These are phyloP conservation scores for Mucor plumbeus DNA, from an alignment of 371 early-diverging fungal genomes.

Conservation along the genomic window DNA sequence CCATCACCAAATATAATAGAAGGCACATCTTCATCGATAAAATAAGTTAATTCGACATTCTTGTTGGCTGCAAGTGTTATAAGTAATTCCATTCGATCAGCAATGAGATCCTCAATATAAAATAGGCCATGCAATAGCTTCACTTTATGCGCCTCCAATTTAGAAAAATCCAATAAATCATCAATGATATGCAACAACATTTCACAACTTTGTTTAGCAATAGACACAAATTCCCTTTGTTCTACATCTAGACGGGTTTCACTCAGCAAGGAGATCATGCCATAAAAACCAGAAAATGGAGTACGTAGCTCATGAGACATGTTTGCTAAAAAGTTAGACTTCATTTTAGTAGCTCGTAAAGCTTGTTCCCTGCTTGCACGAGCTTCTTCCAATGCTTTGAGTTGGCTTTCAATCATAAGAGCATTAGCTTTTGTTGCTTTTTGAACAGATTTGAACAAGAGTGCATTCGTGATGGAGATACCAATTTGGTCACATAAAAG, in stretches of 20 bases:
- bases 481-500: constrained; percentile 66
- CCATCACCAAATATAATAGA: constrained; percentile 55
- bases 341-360: constrained; percentile 46
- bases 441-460: constrained; percentile 57
- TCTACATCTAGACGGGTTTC: constrained; percentile 59
- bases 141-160: constrained; percentile 67
- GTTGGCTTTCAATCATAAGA: constrained; percentile 46
- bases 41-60: constrained; percentile 55
- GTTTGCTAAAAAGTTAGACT: constrained; percentile 64
- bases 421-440: constrained; percentile 46
- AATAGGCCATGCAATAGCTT: constrained; percentile 57
- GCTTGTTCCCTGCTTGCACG: constrained; percentile 50
- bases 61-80: constrained; percentile 59
- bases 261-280: constrained; percentile 61
- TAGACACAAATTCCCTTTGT: constrained; percentile 65
- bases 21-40: constrained; percentile 47
- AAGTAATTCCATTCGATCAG: constrained; percentile 59
- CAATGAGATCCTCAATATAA: constrained; percentile 60
- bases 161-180: constrained; percentile 67
- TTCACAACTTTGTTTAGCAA: constrained; percentile 65
- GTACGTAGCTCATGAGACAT: constrained; percentile 62
- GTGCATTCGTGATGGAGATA: constrained; percentile 65
- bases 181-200: constrained; percentile 67
- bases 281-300: constrained; percentile 65
- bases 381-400: constrained; percentile 50